A percentile compares a stretch with the other conserved stretches of the same genome.
Evolutionary conservation across 176 grass and related monocot genomes (phyloP).

Genomic region (Oryza meridionalis): DNA sequence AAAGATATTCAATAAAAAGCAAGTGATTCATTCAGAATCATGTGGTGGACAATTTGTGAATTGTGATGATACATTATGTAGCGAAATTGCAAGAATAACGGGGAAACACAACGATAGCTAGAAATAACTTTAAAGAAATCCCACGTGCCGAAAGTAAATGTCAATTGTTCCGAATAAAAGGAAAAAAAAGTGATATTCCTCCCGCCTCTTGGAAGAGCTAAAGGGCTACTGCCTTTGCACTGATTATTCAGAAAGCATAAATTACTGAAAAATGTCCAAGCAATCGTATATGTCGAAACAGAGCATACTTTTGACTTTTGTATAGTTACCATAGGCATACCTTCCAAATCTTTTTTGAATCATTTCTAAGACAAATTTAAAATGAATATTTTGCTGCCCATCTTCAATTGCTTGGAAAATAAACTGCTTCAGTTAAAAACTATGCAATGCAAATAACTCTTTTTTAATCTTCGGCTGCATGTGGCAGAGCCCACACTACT

Average conservation of each 20-base stretch:
- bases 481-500: too few species aligned
- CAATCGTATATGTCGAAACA: not conserved
- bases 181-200: not conserved
- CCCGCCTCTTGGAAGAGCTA: constrained; percentile 8
- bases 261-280: not conserved
- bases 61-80: not conserved
- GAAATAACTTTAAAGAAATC: not conserved
- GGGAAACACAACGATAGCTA: not conserved
- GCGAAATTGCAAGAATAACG: not conserved
- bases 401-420: too few species aligned
- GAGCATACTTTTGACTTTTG: too few species aligned
- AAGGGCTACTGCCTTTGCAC: not conserved
- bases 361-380: too few species aligned
- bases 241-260: not conserved
- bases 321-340: too few species aligned
- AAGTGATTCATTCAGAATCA: not conserved
- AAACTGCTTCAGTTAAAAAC: too few species aligned
- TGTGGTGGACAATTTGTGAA: not conserved
- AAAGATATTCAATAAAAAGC: not conserved
- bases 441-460: too few species aligned
- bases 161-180: not conserved
- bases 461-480: too few species aligned
- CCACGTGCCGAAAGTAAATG: not conserved
- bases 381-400: too few species aligned
- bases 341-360: too few species aligned